A percentile compares a stretch with the other conserved stretches of the same genome.
phyloP scores from a whole-genome alignment of 805 yeast species.

The Yarrowia sp. region DNA sequence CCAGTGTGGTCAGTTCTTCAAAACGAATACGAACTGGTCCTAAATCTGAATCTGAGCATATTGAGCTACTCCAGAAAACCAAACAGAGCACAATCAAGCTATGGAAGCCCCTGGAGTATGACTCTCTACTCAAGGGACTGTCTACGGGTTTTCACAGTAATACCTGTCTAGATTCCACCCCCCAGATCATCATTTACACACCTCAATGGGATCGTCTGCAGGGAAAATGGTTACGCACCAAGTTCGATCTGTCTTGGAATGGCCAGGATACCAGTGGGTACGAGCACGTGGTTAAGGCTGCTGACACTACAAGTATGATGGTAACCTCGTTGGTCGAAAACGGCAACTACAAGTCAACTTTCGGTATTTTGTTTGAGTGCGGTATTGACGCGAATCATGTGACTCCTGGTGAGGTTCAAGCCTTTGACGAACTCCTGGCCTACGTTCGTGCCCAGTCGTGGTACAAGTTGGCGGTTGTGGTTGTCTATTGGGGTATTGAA shows the following conservation, averaged over 20 bases:
- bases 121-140: conserved; percentile 6
- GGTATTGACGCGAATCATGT: conserved; percentile 7
- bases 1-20: not conserved
- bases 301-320: not conserved
- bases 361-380: conserved; percentile 5
- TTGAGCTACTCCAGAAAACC: not conserved
- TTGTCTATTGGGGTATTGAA: conserved; percentile 15
- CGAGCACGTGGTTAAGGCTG: not conserved
- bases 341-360: not conserved
- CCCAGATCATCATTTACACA: conserved; percentile 32
- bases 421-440: not conserved
- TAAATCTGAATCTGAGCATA: not conserved
- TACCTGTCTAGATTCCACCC: not conserved
- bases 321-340: not conserved
- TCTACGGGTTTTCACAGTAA: not conserved
- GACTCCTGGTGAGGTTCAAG: not conserved
- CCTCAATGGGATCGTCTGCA: conserved; percentile 45
- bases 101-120: conserved; percentile 23
- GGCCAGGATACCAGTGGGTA: conserved; percentile 26
- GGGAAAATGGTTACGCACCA: conserved; percentile 50
- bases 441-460: conserved; percentile 1
- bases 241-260: conserved; percentile 43
- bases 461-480: conserved; percentile 6
- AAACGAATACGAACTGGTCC: conserved; percentile 4
- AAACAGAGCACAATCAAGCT: conserved; percentile 20